phyloP scores from a whole-genome alignment of 306 rosid genomes.

The Ammopiptanthus mongolicus region DNA sequence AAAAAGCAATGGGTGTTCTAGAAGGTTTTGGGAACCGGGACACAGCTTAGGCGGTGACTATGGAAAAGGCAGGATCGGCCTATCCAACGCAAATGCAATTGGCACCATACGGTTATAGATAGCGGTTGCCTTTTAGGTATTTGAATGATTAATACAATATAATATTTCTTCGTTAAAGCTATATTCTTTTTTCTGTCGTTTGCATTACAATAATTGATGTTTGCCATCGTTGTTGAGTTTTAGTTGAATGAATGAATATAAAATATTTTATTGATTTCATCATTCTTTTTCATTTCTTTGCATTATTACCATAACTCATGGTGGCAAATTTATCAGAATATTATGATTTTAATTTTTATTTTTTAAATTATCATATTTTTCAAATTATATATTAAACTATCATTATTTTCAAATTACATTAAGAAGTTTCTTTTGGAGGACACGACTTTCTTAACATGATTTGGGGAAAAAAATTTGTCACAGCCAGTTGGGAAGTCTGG shows the following conservation, averaged over 20 bases:
- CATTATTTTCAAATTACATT: too few relatives aligned
- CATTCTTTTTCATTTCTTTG: too few relatives aligned
- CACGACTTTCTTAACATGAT: too few relatives aligned
- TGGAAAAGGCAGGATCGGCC: background rate
- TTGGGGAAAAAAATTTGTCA: too few relatives aligned
- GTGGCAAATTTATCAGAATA: too few relatives aligned
- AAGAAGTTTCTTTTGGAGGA: too few relatives aligned
- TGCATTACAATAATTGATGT: background rate
- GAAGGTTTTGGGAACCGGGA: slow-evolving; percentile 4
- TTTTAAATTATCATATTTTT: too few relatives aligned
- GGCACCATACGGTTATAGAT: background rate
- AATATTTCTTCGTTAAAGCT: background rate
- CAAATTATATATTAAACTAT: too few relatives aligned
- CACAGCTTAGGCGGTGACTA: background rate
- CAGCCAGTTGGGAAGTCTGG: too few relatives aligned
- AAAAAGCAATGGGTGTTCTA: background rate
- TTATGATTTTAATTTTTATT: too few relatives aligned
- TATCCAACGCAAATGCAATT: background rate
- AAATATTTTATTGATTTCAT: too few relatives aligned
- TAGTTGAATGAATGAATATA: background rate
- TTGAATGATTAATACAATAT: background rate
- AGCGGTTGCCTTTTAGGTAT: background rate
- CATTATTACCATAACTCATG: too few relatives aligned
- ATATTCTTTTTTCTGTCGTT: background rate
- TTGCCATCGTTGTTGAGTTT: background rate